phyloP scores from a whole-genome alignment of 2,329 filamentous ascomycete genomes.

The Macroventuria anomochaeta region DNA sequence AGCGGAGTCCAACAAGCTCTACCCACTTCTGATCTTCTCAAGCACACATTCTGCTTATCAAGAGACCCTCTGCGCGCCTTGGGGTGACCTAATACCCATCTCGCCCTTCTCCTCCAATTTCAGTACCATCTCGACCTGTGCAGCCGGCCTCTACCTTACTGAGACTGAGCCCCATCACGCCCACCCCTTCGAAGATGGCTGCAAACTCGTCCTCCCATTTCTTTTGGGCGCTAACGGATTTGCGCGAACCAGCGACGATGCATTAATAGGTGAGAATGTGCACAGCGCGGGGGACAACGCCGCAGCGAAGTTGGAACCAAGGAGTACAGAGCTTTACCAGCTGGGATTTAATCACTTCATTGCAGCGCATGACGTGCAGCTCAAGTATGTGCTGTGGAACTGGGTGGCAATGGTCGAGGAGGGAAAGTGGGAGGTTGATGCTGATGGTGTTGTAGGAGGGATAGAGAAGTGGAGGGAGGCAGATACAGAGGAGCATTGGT shows the following conservation, averaged over 20 bases:
- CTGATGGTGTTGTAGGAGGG: slow-evolving; percentile 21
- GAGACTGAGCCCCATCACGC: slow-evolving; percentile 2
- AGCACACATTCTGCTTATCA: slow-evolving; percentile 14
- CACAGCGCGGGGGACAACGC: slow-evolving; percentile 3
- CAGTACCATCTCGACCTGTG: slow-evolving; percentile 11
- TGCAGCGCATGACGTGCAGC: slow-evolving; percentile 14
- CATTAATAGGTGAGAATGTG: slow-evolving; percentile 20
- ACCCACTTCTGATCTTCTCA: slow-evolving; percentile 16
- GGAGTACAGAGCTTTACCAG: slow-evolving; percentile 19
- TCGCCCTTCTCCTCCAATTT: slow-evolving; percentile 3
- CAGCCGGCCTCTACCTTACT: slow-evolving; percentile 26
- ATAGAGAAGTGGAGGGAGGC: slow-evolving; percentile 28
- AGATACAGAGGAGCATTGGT: slow-evolving; percentile 21
- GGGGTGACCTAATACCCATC: slow-evolving; percentile 8
- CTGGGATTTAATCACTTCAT: slow-evolving; percentile 24
- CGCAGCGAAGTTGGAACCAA: slow-evolving; percentile 8
- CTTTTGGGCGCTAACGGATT: slow-evolving; percentile 22
- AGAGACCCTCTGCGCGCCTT: not conserved
- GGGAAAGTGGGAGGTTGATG: slow-evolving; percentile 27
- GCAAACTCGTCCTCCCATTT: slow-evolving; percentile 24
- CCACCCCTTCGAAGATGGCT: slow-evolving; percentile 20
- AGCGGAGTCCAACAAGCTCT: slow-evolving; percentile 4
- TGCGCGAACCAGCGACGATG: slow-evolving; percentile 24
- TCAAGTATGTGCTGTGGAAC: slow-evolving; percentile 18
- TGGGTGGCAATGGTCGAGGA: slow-evolving; percentile 30